Percentiles rank a stretch among this genome's conserved stretches.
phyloP scores from a whole-genome alignment of 2,329 filamentous ascomycete genomes.

The Mycosphaerella arachidis region DNA sequence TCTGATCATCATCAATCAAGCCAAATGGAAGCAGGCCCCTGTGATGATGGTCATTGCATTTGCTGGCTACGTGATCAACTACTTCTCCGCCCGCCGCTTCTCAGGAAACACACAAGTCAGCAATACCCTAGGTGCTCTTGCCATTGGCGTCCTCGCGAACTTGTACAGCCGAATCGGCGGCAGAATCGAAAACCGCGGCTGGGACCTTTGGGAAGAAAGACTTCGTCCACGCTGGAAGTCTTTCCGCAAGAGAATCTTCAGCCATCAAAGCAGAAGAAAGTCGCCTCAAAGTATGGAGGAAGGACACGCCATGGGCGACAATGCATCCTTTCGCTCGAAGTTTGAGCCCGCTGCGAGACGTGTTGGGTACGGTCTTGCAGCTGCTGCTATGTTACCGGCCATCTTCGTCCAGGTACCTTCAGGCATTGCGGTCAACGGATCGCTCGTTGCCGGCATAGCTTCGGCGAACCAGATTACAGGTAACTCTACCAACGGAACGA shows the following conservation, averaged over 20 bases:
- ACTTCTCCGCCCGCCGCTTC: conserved; percentile 64
- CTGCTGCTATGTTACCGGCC: conserved; percentile 77
- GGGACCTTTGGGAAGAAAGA: conserved; percentile 52
- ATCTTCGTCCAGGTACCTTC: conserved; percentile 69
- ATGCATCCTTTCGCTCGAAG: conserved; percentile 19
- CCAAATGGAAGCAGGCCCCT: conserved; percentile 72
- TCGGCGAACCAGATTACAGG: conserved; percentile 53
- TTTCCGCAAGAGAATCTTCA: conserved; percentile 29
- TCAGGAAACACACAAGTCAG: conserved; percentile 67
- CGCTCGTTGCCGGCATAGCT: conserved; percentile 53
- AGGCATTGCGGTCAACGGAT: conserved; percentile 55
- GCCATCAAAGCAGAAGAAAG: conserved; percentile 14
- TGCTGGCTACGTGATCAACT: conserved; percentile 70
- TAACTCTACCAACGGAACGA: conserved; percentile 41
- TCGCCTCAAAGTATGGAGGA: conserved; percentile 29
- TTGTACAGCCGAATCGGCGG: conserved; percentile 67
- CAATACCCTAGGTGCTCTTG: conserved; percentile 71
- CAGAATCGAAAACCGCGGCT: conserved; percentile 52
- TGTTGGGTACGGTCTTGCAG: conserved; percentile 71
- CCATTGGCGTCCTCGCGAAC: conserved; percentile 73
- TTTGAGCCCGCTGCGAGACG: conserved; percentile 37
- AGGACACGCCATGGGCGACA: conserved; percentile 22
- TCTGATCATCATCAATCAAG: conserved; percentile 74
- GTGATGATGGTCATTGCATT: conserved; percentile 71
- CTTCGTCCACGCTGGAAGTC: conserved; percentile 39